A percentile compares a stretch with the other conserved stretches of the same genome.
These are phyloP conservation scores for Pseudozyma tsukubaensis DNA, from an alignment of 1,284 basidiomycete species.

Conservation along the genomic window DNA sequence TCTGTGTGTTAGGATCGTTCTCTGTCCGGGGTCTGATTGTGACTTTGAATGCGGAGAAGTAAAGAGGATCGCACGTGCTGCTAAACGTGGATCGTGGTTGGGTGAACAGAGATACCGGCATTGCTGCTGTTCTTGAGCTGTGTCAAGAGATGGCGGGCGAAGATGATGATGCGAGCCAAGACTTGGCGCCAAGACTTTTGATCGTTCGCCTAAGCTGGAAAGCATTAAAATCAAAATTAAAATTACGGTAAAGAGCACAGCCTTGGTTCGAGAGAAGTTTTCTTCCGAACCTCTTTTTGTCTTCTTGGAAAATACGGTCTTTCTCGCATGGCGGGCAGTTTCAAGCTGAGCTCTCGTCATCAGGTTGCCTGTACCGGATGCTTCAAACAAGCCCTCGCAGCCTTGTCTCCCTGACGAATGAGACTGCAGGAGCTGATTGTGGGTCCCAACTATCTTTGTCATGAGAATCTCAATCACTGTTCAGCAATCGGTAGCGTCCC, in stretches of 20 bases:
- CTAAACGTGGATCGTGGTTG: conserved; percentile 3
- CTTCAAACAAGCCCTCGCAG: no score
- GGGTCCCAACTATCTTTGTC: no score
- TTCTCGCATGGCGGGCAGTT: not conserved
- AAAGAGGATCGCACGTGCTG: conserved; percentile 5
- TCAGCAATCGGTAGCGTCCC: no score
- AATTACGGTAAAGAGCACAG: conserved; percentile 21
- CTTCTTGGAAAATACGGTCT: not conserved
- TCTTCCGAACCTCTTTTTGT: conserved; percentile 10
- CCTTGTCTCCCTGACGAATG: no score
- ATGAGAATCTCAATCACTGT: no score
- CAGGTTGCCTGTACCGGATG: not conserved
- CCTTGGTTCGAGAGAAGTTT: conserved; percentile 36
- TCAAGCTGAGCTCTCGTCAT: not conserved
- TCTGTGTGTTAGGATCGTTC: no score
- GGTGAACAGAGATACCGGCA: no score
- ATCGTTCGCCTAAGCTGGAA: not conserved
- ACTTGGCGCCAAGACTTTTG: conserved; percentile 35
- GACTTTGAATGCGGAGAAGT: not conserved
- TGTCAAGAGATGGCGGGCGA: not conserved
- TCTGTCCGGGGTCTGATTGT: not conserved
- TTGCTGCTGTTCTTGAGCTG: not conserved
- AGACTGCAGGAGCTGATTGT: no score
- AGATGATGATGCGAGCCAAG: conserved; percentile 14
- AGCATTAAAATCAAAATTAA: not conserved